Conservation (phyloP, 257 asterid species). For the Primulina eburnea region DNA sequence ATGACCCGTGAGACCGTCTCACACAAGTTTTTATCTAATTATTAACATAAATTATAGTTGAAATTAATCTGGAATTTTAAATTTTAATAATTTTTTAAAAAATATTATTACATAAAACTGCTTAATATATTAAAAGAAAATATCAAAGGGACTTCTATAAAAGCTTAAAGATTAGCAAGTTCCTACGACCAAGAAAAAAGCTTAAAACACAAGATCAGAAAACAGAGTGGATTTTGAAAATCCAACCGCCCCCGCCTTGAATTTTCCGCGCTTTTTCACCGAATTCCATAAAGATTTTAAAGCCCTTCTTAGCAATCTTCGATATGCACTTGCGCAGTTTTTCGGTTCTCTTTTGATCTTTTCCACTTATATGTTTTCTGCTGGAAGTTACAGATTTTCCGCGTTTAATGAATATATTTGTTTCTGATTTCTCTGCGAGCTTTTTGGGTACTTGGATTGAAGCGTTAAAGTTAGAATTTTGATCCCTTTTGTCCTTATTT, state of each 20-base stretch:
- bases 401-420: not conserved
- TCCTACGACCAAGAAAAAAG: constrained; percentile 20
- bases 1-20: too few relatives aligned
- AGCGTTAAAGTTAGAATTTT: constrained; percentile 6
- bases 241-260: constrained; percentile 36
- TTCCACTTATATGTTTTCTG: not conserved
- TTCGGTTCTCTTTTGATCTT: constrained; percentile 10
- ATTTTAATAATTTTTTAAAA: too few relatives aligned
- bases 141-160: constrained; percentile 1
- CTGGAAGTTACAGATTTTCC: constrained; percentile 16
- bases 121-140: too few relatives aligned
- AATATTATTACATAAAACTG: too few relatives aligned
- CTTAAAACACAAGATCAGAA: constrained; percentile 20
- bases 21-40: too few relatives aligned
- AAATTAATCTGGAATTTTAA: too few relatives aligned
- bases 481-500: not conserved
- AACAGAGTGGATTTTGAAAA: constrained; percentile 32
- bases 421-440: not conserved
- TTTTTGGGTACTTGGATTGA: constrained; percentile 8
- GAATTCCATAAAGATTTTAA: constrained; percentile 16
- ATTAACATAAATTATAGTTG: too few relatives aligned
- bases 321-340: not conserved
- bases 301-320: constrained; percentile 20
- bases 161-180: constrained; percentile 26
- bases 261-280: constrained; percentile 26